These are phyloP conservation scores for Eimeria tenella DNA, from an alignment of 169 alveolate species.

Conservation along the genomic window DNA sequence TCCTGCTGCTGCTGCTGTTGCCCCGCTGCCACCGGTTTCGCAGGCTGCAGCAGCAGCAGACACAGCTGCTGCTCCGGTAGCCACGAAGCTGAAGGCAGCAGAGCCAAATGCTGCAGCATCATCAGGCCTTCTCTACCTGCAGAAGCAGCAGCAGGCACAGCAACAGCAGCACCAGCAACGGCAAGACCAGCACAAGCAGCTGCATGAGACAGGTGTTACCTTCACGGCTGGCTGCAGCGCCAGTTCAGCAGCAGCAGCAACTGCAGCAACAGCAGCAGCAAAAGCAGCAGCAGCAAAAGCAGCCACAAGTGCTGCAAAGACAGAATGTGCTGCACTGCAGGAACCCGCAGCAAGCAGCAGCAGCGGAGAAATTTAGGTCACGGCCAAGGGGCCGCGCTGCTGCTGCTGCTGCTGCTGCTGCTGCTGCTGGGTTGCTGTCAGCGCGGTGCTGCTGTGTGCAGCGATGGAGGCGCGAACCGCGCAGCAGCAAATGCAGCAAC, in stretches of 20 bases:
- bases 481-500: constrained; percentile 25
- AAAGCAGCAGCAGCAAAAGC: not conserved
- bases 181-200: not conserved
- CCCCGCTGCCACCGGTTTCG: not conserved
- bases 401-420: not conserved
- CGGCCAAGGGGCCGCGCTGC: not conserved
- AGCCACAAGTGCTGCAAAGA: not conserved
- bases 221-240: too few species aligned
- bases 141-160: not conserved
- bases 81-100: not conserved
- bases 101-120: not conserved
- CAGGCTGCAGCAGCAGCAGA: not conserved
- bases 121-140: not conserved
- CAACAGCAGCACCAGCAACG: not conserved
- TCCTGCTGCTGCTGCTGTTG: not conserved
- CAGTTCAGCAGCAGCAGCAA: not conserved
- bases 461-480: too few species aligned
- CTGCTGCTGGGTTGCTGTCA: not conserved
- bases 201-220: not conserved
- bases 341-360: not conserved
- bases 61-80: not conserved
- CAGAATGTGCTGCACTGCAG: not conserved
- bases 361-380: not conserved
- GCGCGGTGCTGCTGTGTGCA: too few species aligned
- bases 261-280: not conserved